Base-by-base conservation (phyloP, 495 filamentous ascomycete genomes). In the Hypomontagnella submonticulosa region DNA sequence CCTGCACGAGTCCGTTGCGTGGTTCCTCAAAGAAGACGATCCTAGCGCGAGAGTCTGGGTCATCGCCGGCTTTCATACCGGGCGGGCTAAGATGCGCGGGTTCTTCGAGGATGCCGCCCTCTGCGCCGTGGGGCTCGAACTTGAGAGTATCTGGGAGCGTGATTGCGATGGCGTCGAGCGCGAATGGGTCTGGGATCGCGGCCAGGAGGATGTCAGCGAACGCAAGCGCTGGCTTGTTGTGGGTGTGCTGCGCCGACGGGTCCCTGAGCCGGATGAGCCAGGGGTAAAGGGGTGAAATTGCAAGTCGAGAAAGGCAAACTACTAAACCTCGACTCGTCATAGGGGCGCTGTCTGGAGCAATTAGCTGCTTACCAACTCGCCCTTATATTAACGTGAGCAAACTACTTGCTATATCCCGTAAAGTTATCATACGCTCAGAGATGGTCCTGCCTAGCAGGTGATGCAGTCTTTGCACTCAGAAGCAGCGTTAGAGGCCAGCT, bases 21-120 rank as follows among this genome's bases (percentile, higher is more conserved):
- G 88, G 77, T 95, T 97, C 74, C 81, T 97, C 34, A 59, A 49
- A 11, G 64, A 27, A 27, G 23, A 27, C 23, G 6, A 15, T 1
- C 74, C 78, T 0, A 71, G 71, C 1, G 87, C 88, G 0, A 73
- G 83, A 33, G 82, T 89, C 7, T 89, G 88, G 80, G 84, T 89
- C 7, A 80, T 93, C 15, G 89, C 87, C 0, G 91, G 90, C 0
- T 94, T 96, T 66, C 93, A 97, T 75, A 97, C 93, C 0, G 92
- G 92, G 0, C 79, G 93, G 42, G 80, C 76, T 7, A 90, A 89
- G 69, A 81, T 96, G 73, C 81, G 80, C 0, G 76, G 74, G 0
- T 97, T 97, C 77, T 95, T 94, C 71, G 81, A 78, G n/a, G 62
- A 43, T 27, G 84, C 87, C 37, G 80, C 77, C n/a, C 81, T 84